Conservation (phyloP, 2,329 filamentous ascomycete species). For the Trichoderma gracile region DNA sequence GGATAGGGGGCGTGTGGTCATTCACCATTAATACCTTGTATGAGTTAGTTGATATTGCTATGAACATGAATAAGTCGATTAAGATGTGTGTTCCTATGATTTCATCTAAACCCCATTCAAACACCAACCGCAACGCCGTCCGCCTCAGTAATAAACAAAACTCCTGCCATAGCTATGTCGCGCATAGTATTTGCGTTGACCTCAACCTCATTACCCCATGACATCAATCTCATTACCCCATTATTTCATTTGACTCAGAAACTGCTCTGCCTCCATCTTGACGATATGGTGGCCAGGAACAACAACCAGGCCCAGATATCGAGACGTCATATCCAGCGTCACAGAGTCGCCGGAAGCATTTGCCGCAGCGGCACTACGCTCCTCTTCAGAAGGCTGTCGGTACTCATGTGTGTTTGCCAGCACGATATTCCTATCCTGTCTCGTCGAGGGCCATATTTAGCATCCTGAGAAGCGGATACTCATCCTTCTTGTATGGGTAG, state of each 20-base stretch:
- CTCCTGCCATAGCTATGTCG: not conserved
- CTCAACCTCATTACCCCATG: not conserved
- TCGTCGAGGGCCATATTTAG: not conserved
- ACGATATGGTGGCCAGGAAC: conserved; percentile 83
- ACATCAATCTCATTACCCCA: not conserved
- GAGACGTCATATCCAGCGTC: conserved; percentile 73
- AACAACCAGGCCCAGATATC: conserved; percentile 86
- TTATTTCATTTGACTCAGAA: conserved; percentile 53
- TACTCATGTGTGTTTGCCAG: conserved; percentile 87
- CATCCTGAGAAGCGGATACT: not conserved
- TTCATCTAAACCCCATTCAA: not conserved
- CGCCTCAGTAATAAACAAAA: not conserved
- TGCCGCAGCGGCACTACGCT: conserved; percentile 42
- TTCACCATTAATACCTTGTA: conserved; percentile 34
- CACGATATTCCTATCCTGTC: conserved; percentile 83
- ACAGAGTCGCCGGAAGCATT: conserved; percentile 46
- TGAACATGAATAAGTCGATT: not conserved
- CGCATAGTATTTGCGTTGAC: not conserved
- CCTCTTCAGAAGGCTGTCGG: conserved; percentile 64
- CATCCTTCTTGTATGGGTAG: conserved; percentile 3
- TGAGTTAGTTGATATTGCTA: conserved; percentile 14
- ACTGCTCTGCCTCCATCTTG: conserved; percentile 86
- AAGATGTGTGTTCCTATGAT: not conserved
- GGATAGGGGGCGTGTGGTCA: conserved; percentile 34
- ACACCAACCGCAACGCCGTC: not conserved